Evolutionary conservation across 2,329 filamentous ascomycete species (phyloP), one percentile per base, ranked within the genome.

Genomic region (Alternaria infectoria): DNA sequence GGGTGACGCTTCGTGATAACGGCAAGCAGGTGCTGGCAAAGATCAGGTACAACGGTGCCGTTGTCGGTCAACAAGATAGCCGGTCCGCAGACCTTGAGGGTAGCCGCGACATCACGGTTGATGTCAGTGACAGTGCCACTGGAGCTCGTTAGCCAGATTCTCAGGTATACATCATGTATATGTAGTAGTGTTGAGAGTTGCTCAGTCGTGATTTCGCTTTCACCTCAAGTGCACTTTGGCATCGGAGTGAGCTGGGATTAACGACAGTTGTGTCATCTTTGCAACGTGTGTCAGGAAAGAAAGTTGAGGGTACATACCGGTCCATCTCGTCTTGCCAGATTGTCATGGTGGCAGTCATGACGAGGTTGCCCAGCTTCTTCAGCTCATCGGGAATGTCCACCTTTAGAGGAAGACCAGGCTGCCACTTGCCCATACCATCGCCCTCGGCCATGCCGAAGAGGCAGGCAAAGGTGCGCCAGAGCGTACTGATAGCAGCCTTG

Each of bases 201-300:
- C 77, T 86, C 83, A 86, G 84, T 82, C 85, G 85, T 81, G 84
- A 82, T 86, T 83, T 87, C 91, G 93, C 85, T 83, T 96, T 96
- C 90, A 90, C 93, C 93, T 91, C 93, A 97, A 89, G 84, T 89
- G 89, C 91, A 89, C 79, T 70, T 84, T 87, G 84, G 92, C 90
- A 90, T 98, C 91, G 92, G 93, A 97, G 94, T 97, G 95, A 97
- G 94, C 94, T 97, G 94, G 93, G 95, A 95, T 88, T 95, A 94
- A 94, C 93, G 92, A 89, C 52, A 88, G 84, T 82, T 85, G 88
- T 86, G 83, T 97, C 93, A 97, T 97, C 93, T 74, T 80, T 78
- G 75, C 66, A 73, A 66, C 60, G 66, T 62, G 21, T 6, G 17
- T 23, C 4, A 40, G 26, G 12, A 51, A 30, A 56, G 49, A 59